Evolutionary conservation across 1,284 basidiomycete genomes (phyloP).

Genomic region (Pseudozyma pruni): DNA sequence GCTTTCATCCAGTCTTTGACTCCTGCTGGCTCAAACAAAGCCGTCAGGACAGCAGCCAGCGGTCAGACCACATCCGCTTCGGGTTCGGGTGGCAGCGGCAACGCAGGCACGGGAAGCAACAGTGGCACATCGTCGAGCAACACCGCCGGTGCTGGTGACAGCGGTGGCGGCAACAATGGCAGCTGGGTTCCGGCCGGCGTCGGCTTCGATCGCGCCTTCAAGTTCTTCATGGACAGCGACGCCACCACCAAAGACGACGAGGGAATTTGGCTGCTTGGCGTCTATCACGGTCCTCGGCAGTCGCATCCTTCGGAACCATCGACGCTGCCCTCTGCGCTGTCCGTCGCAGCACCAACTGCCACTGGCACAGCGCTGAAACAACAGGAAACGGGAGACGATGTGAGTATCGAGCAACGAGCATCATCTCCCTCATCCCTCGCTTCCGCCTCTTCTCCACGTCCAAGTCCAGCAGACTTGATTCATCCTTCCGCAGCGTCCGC

Average conservation of each 20-base stretch:
- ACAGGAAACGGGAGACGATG: constrained; percentile 7
- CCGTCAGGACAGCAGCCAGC: constrained; percentile 2
- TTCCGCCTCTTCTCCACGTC: constrained; percentile 21
- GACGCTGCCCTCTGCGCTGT: not conserved
- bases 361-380: not conserved
- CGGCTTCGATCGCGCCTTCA: constrained; percentile 56
- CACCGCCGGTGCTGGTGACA: not conserved
- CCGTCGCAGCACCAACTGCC: too few species aligned
- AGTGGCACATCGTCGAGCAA: not conserved
- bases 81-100: constrained; percentile 1
- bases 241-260: constrained; percentile 30
- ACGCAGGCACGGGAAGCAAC: not conserved
- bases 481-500: constrained; percentile 17
- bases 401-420: constrained; percentile 5
- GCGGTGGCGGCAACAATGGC: constrained; percentile 7
- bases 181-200: constrained; percentile 38
- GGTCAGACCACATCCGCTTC: constrained; percentile 7
- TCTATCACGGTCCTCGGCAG: constrained; percentile 53
- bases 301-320: not conserved
- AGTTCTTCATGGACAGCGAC: constrained; percentile 57
- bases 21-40: constrained; percentile 9
- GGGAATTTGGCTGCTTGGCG: constrained; percentile 61
- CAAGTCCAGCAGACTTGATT: constrained; percentile 16
- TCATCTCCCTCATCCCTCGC: constrained; percentile 21
- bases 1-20: constrained; percentile 26